phyloP scores from a whole-genome alignment of 768 basidiomycete species.

The Macrolepiota fuliginosa region DNA sequence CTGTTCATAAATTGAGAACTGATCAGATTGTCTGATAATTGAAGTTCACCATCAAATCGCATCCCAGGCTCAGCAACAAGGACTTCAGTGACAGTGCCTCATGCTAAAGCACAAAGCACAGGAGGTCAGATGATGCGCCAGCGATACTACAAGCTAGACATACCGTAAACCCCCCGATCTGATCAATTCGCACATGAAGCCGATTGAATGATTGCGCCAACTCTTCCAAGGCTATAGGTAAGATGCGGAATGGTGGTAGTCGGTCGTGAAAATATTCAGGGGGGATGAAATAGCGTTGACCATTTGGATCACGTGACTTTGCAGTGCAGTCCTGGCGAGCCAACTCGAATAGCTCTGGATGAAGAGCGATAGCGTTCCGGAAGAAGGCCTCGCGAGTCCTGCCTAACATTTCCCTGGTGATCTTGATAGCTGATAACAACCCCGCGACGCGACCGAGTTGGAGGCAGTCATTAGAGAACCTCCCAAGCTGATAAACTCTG shows the following conservation, averaged over 20 bases:
- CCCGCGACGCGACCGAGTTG: constrained; percentile 8
- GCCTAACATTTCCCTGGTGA: background rate
- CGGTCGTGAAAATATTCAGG: background rate
- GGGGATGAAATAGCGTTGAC: background rate
- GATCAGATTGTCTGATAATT: too few relatives aligned
- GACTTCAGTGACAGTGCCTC: background rate
- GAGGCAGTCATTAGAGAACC: constrained; percentile 4
- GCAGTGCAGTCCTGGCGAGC: background rate
- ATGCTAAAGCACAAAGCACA: background rate
- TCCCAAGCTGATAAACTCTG: background rate
- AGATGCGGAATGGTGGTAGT: background rate
- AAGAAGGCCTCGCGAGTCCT: constrained; percentile 2
- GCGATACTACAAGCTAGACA: background rate
- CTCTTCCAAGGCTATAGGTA: background rate
- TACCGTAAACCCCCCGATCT: constrained; percentile 7
- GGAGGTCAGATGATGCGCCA: background rate
- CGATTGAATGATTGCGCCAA: background rate
- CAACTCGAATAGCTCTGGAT: background rate
- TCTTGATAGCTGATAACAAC: constrained; percentile 6
- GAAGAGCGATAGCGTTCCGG: background rate
- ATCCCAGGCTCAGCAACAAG: background rate
- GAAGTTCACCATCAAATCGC: constrained; percentile 3
- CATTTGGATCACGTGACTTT: background rate
- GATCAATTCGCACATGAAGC: background rate
- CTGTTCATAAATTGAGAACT: background rate